These are phyloP conservation scores for Aspergillus piperis DNA, from an alignment of 2,329 filamentous ascomycete species.

Conservation along the genomic window DNA sequence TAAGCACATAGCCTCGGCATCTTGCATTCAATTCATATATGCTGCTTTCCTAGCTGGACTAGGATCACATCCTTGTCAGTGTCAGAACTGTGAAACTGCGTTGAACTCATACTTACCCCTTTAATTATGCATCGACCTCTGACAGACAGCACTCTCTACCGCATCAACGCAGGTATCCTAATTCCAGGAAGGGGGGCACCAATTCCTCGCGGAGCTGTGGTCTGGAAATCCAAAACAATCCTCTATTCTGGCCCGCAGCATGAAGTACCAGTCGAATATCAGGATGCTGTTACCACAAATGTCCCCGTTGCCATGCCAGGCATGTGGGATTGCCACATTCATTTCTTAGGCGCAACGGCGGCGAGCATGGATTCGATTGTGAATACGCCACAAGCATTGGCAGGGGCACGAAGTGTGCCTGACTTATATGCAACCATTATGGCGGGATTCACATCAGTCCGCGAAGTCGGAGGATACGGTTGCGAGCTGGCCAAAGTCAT, in stretches of 20 bases:
- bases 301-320: constrained; percentile 54
- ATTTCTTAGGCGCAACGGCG: constrained; percentile 45
- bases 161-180: constrained; percentile 39
- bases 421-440: constrained; percentile 48
- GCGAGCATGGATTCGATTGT: constrained; percentile 14
- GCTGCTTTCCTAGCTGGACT: neutral
- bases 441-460: constrained; percentile 54
- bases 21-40: neutral
- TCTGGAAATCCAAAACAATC: constrained; percentile 45
- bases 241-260: constrained; percentile 41
- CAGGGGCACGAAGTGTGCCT: constrained; percentile 46
- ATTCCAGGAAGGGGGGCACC: constrained; percentile 53
- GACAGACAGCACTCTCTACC: constrained; percentile 5
- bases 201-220: constrained; percentile 41
- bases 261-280: constrained; percentile 37
- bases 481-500: constrained; percentile 49
- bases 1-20: neutral
- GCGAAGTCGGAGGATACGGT: constrained; percentile 53
- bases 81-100: neutral
- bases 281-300: constrained; percentile 27
- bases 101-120: neutral
- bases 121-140: constrained; percentile 3
- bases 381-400: constrained; percentile 32
- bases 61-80: neutral
- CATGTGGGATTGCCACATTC: constrained; percentile 57